Conservation (phyloP, 129 eudicot species). For the Ambrosia trifida region DNA sequence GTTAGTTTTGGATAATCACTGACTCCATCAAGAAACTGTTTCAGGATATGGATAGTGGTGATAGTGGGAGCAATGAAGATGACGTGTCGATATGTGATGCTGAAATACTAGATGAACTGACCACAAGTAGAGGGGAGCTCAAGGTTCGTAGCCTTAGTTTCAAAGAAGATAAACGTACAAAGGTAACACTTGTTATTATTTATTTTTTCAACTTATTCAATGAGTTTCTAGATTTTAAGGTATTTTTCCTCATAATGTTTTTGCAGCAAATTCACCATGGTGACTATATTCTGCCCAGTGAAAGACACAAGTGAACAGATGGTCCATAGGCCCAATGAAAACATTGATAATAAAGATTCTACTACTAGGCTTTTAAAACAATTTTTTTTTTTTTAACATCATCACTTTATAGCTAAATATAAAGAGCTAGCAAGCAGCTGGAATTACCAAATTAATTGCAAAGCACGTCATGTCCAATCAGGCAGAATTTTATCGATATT, state of each 20-base stretch:
- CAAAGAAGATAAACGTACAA: constrained; percentile 41
- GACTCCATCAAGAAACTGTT: not conserved
- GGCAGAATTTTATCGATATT: no score
- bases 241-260: not conserved
- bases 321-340: no score
- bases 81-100: constrained; percentile 44
- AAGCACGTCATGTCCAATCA: no score
- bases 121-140: constrained; percentile 63
- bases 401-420: no score
- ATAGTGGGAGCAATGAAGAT: constrained; percentile 23
- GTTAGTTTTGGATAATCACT: not conserved
- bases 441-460: no score
- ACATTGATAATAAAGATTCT: no score
- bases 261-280: constrained; percentile 30
- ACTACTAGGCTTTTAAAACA: no score
- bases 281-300: constrained; percentile 24
- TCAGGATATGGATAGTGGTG: constrained; percentile 40
- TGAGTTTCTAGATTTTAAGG: not conserved
- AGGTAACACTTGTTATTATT: constrained; percentile 16
- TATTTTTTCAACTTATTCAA: not conserved
- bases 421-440: no score
- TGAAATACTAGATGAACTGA: constrained; percentile 60
- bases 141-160: constrained; percentile 53
- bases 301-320: not conserved
- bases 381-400: no score